Evolutionary conservation across 495 filamentous ascomycete genomes (phyloP), one percentile per base, ranked within the genome.

Genomic region (Cercophora newfieldiana): DNA sequence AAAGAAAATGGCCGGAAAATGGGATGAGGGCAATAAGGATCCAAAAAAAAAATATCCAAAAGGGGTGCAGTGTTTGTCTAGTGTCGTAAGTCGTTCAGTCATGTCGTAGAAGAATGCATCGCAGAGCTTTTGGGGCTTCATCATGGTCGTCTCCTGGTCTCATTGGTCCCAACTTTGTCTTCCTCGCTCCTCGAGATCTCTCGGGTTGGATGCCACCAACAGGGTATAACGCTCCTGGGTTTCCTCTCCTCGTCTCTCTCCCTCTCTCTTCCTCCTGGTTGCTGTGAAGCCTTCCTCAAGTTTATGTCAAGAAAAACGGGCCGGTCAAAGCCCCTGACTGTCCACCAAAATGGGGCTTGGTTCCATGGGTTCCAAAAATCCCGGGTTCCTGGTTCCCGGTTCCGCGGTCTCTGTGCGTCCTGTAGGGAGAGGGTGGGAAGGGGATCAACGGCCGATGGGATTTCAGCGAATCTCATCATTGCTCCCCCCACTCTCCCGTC

Each of bases 231-330:
- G 49, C 51, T 31, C 61, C 59, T 66, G 66, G 66, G 65, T 55
- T 26, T 64, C 63, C 66, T 59, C 64, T 65, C 60, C 66, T 53
- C 66, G 26, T 72, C 66, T 44, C 37, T 44, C 37, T 14, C 18
- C 12, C 10, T 72, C 66, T 44, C 37, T 44, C 37, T 14, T 44
- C 12, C 10, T 14, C 67, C 25, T 69, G 61, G 58, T 70, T 69
- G 75, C 72, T 73, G 81, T 79, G 80, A 83, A 83, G 81, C 81
- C 66, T 81, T 78, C 72, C 71, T 75, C 79, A 77, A 76, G 69
- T 81, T 78, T 81, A 81, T 80, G 73, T 75, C 65, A 73, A 56
- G 69, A 69, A 65, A 69, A 66, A 68, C 10, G 56, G 55, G 64
- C 61, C 56, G 62, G 61, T 44, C 54, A 14, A 44, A 48, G 60